phyloP scores from a whole-genome alignment of 2,329 filamentous ascomycete species.

The Claviceps sp. region DNA sequence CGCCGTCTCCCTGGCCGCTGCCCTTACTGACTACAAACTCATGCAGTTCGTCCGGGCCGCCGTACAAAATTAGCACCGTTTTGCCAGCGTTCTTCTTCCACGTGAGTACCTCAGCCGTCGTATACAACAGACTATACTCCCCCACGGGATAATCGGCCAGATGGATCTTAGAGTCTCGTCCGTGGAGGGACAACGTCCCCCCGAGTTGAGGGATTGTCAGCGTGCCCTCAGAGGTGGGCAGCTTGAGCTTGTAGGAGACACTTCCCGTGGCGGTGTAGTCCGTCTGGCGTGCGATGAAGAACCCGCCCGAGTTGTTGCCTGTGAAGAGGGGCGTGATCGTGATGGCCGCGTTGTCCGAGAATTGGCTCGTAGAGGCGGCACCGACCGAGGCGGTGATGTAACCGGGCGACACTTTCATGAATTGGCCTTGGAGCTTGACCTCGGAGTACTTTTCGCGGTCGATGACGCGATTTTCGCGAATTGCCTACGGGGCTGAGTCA shows the following conservation, averaged over 20 bases:
- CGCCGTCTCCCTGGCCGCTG: conserved; percentile 8
- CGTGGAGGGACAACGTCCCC: conserved; percentile 41
- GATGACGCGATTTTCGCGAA: conserved; percentile 56
- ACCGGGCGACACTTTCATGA: conserved; percentile 57
- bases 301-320: conserved; percentile 38
- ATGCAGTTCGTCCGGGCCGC: conserved; percentile 46
- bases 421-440: conserved; percentile 63
- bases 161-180: conserved; percentile 55
- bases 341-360: conserved; percentile 36
- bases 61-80: conserved; percentile 51
- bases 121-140: conserved; percentile 48
- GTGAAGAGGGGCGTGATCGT: conserved; percentile 50
- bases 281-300: conserved; percentile 55
- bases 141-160: conserved; percentile 54
- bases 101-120: conserved; percentile 55
- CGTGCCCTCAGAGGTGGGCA: conserved; percentile 45
- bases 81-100: conserved; percentile 50
- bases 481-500: conserved; percentile 18
- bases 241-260: conserved; percentile 48
- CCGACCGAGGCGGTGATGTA: conserved; percentile 50
- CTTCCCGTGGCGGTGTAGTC: conserved; percentile 46
- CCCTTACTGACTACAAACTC: conserved; percentile 40
- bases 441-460: conserved; percentile 67
- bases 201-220: conserved; percentile 46
- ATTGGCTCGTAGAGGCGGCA: conserved; percentile 34